Evolutionary conservation across 2,329 filamentous ascomycete species (phyloP).

Genomic region (Esteya vermicola): DNA sequence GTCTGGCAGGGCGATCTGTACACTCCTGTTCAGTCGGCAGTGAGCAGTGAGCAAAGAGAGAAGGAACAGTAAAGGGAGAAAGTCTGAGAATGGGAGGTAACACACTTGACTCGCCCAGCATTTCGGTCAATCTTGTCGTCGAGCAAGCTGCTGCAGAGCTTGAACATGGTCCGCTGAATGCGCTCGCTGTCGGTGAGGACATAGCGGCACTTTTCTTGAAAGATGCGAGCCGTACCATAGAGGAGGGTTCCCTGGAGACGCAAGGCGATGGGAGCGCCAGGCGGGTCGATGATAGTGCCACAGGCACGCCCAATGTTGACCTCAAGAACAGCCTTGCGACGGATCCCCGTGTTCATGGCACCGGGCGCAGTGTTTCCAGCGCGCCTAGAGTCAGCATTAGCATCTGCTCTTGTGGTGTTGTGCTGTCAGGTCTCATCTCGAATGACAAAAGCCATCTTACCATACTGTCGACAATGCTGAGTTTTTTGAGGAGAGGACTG

Average conservation of each 20-base stretch:
- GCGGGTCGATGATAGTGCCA: constrained; percentile 67
- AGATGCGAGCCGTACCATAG: constrained; percentile 74
- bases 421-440: no score
- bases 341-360: constrained; percentile 57
- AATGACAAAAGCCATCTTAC: constrained; percentile 41
- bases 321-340: constrained; percentile 72
- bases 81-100: background rate
- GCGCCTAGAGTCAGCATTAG: constrained; percentile 66
- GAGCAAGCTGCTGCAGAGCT: constrained; percentile 55
- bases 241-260: constrained; percentile 82
- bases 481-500: constrained; percentile 69
- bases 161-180: constrained; percentile 40
- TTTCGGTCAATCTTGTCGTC: constrained; percentile 51
- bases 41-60: background rate
- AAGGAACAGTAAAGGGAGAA: background rate
- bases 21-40: constrained; percentile 37
- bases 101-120: constrained; percentile 59
- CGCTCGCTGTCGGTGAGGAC: constrained; percentile 68
- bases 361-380: constrained; percentile 75
- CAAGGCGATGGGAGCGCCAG: constrained; percentile 71
- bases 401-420: no score
- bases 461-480: constrained; percentile 93
- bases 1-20: constrained; percentile 64
- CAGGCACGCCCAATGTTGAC: constrained; percentile 83
- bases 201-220: constrained; percentile 75